A percentile compares a stretch with the other conserved stretches of the same genome.
Evolutionary conservation across 2,329 filamentous ascomycete species (phyloP).

Genomic region (Penicillium sp.): DNA sequence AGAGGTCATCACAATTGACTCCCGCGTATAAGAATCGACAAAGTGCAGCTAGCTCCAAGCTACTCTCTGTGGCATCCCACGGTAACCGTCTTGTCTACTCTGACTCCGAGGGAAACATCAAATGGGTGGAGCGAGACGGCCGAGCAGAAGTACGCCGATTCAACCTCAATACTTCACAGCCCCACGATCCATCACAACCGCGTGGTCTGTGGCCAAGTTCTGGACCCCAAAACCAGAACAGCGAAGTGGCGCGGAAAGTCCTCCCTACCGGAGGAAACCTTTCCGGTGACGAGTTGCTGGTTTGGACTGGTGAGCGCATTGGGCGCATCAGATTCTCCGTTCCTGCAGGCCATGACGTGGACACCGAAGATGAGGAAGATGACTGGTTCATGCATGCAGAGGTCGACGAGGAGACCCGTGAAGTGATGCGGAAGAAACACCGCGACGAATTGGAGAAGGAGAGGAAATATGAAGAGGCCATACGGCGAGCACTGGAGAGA

Average conservation of each 20-base stretch:
- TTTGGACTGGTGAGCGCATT: conserved; percentile 85
- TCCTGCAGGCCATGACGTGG: conserved; percentile 28
- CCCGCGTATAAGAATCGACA: conserved; percentile 69
- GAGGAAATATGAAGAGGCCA: conserved; percentile 61
- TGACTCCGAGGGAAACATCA: conserved; percentile 76
- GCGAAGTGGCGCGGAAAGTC: conserved; percentile 76
- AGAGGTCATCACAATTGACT: conserved; percentile 25
- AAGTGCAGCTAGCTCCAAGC: conserved; percentile 71
- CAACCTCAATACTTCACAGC: conserved; percentile 51
- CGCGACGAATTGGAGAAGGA: conserved; percentile 36
- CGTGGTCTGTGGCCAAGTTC: conserved; percentile 54
- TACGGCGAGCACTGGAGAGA: conserved; percentile 68
- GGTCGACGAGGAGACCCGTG: conserved; percentile 24
- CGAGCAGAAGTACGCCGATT: conserved; percentile 51
- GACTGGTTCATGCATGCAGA: conserved; percentile 28
- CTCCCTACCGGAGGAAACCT: conserved; percentile 54
- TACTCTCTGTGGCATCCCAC: conserved; percentile 76
- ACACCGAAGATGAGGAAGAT: conserved; percentile 34
- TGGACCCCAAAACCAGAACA: conserved; percentile 41
- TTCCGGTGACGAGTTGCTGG: conserved; percentile 62
- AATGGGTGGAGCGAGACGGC: conserved; percentile 88
- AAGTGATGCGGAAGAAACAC: conserved; percentile 30
- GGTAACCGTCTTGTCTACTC: conserved; percentile 77
- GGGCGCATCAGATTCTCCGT: conserved; percentile 65
- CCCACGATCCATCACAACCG: conserved; percentile 36